Conservation (phyloP, 495 filamentous ascomycete genomes). For the Neurospora sp. region DNA sequence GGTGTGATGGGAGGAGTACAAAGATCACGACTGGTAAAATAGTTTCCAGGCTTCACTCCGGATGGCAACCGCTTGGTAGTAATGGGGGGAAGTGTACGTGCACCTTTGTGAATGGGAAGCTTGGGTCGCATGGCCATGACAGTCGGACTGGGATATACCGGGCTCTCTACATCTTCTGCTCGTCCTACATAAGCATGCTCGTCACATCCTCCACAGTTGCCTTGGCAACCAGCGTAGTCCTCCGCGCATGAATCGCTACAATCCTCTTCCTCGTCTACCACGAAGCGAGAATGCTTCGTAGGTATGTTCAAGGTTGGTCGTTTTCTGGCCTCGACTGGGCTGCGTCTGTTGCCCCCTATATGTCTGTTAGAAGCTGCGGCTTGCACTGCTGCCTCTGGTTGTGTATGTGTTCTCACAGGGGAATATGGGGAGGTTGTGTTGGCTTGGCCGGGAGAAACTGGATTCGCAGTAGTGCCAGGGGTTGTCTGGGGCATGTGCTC, state of each 20-base stretch:
- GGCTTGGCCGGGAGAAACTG: not conserved
- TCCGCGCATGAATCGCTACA: not conserved
- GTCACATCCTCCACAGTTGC: slow-evolving; percentile 4
- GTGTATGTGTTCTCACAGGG: not conserved
- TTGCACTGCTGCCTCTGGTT: not conserved
- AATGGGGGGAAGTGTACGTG: slow-evolving; percentile 4
- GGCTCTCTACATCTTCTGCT: slow-evolving; percentile 1
- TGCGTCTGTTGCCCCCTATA: not conserved
- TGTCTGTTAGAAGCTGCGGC: not conserved
- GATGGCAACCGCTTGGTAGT: slow-evolving; percentile 1
- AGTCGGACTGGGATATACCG: slow-evolving; percentile 5
- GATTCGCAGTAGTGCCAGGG: not conserved
- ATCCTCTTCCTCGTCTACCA: not conserved
- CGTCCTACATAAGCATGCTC: not conserved
- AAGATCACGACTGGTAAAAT: slow-evolving; percentile 10
- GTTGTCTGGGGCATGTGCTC: not conserved
- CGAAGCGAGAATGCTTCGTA: not conserved
- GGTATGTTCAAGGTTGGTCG: not conserved
- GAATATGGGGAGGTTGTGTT: not conserved
- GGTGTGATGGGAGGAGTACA: slow-evolving; percentile 14
- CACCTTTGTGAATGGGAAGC: slow-evolving; percentile 10
- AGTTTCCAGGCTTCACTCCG: slow-evolving; percentile 9
- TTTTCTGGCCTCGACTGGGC: not conserved
- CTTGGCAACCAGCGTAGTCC: slow-evolving; percentile 1
- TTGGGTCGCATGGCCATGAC: slow-evolving; percentile 9